These are phyloP conservation scores for Anisodus tanguticus DNA, from an alignment of 257 asterid genomes.

Conservation along the genomic window DNA sequence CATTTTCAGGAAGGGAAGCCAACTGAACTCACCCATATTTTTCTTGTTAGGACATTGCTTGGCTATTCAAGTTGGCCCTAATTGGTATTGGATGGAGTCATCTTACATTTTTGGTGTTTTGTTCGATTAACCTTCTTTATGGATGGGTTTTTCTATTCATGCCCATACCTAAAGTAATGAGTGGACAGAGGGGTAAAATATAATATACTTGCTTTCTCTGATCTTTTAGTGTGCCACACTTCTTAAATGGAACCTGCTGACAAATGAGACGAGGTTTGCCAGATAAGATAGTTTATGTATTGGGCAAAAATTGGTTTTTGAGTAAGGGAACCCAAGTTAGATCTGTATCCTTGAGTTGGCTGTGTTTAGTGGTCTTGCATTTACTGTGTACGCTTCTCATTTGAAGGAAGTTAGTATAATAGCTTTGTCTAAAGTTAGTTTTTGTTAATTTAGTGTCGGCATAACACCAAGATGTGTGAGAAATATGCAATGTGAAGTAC, in stretches of 20 bases:
- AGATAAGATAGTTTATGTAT: conserved; percentile 4
- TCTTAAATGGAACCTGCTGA: not conserved
- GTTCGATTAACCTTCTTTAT: not conserved
- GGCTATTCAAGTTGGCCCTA: not conserved
- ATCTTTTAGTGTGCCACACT: not conserved
- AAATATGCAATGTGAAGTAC: conserved; percentile 21
- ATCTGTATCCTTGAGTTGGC: conserved; percentile 5
- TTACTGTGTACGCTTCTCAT: not conserved
- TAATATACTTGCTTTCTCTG: conserved; percentile 3
- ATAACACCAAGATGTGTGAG: not conserved
- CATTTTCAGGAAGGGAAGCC: not conserved
- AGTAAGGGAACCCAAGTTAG: conserved; percentile 18
- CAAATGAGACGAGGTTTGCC: not conserved
- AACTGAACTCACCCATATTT: conserved; percentile 3
- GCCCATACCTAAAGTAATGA: not conserved
- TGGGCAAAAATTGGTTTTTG: conserved; percentile 5
- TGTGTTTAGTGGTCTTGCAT: conserved; percentile 1
- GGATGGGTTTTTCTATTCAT: not conserved
- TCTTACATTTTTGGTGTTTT: not conserved
- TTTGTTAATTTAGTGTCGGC: not conserved
- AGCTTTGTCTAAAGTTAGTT: not conserved
- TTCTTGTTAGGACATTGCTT: not conserved
- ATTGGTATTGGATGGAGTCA: conserved; percentile 17
- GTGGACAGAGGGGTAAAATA: not conserved
- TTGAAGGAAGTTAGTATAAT: not conserved